These are phyloP conservation scores for Thymus mandschuricus DNA, from an alignment of 257 asterid genomes.

Conservation along the genomic window DNA sequence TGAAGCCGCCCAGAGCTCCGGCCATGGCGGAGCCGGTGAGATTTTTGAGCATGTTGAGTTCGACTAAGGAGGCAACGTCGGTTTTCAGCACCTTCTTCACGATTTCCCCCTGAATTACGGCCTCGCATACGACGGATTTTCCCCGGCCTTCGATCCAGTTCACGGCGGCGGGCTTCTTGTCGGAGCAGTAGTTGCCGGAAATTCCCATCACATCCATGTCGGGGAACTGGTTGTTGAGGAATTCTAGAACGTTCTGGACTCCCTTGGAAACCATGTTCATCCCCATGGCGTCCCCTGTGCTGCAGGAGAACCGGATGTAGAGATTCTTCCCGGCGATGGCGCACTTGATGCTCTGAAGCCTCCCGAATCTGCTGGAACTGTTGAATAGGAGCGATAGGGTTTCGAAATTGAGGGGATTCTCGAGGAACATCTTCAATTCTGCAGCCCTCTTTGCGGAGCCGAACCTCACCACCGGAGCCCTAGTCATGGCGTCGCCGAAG, in stretches of 20 bases:
- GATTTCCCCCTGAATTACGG: slow-evolving; percentile 38
- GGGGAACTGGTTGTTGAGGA: slow-evolving; percentile 42
- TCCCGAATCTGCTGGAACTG: slow-evolving; percentile 49
- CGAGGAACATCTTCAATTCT: slow-evolving; percentile 37
- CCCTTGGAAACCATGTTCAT: slow-evolving; percentile 56
- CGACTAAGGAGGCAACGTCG: slow-evolving; percentile 44
- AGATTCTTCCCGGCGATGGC: slow-evolving; percentile 49
- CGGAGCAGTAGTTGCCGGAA: slow-evolving; percentile 50
- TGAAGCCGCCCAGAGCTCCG: slow-evolving; percentile 54
- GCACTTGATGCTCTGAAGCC: slow-evolving; percentile 47
- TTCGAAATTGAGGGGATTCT: slow-evolving; percentile 45
- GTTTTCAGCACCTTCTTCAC: slow-evolving; percentile 50
- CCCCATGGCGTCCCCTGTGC: slow-evolving; percentile 59
- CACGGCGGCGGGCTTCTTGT: slow-evolving; percentile 49
- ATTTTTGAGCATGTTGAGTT: slow-evolving; percentile 55
- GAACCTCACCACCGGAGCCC: slow-evolving; percentile 49
- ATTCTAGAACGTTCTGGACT: slow-evolving; percentile 48
- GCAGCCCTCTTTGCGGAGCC: slow-evolving; percentile 43
- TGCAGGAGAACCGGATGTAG: slow-evolving; percentile 44
- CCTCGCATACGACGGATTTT: slow-evolving; percentile 51
- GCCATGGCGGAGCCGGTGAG: slow-evolving; percentile 52
- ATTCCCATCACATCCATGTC: slow-evolving; percentile 58
- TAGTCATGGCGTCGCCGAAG: slow-evolving; percentile 42
- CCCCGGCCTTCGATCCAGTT: slow-evolving; percentile 57
- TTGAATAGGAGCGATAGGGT: slow-evolving; percentile 42